These are phyloP conservation scores for Cercophora scortea DNA, from an alignment of 495 filamentous ascomycete genomes.

Conservation along the genomic window DNA sequence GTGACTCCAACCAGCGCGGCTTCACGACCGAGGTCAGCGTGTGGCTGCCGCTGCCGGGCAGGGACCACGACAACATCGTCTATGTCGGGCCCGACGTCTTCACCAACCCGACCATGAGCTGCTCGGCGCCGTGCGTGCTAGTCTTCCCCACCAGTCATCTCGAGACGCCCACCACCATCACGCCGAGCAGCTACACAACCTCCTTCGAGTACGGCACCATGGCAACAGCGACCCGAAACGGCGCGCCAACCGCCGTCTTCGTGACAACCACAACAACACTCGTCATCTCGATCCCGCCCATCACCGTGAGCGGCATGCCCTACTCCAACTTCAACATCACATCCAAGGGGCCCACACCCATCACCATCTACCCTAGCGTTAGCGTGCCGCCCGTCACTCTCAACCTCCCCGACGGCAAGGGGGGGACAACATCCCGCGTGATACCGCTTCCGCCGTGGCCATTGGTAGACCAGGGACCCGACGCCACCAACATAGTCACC, in stretches of 20 bases:
- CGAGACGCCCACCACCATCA: background rate
- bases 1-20: conserved; percentile 7
- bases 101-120: conserved; percentile 1
- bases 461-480: background rate
- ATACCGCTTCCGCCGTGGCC: conserved; percentile 15
- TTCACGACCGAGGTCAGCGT: conserved; percentile 18
- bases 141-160: conserved; percentile 13
- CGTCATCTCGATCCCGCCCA: conserved; percentile 6
- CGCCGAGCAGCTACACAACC: conserved; percentile 5
- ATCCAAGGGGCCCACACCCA: background rate
- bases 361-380: conserved; percentile 9
- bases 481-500: background rate
- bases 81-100: conserved; percentile 11
- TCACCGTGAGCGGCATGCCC: conserved; percentile 1
- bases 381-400: conserved; percentile 9
- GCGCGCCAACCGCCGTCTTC: background rate
- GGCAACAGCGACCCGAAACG: background rate
- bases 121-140: conserved; percentile 8
- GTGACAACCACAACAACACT: conserved; percentile 8
- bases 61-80: conserved; percentile 9
- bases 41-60: conserved; percentile 10
- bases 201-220: conserved; percentile 12
- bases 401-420: conserved; percentile 2
- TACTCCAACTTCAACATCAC: conserved; percentile 8
- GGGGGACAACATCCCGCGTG: conserved; percentile 2